These are phyloP conservation scores for Microdochium bolleyi DNA, from an alignment of 2,329 filamentous ascomycete species.

Conservation along the genomic window DNA sequence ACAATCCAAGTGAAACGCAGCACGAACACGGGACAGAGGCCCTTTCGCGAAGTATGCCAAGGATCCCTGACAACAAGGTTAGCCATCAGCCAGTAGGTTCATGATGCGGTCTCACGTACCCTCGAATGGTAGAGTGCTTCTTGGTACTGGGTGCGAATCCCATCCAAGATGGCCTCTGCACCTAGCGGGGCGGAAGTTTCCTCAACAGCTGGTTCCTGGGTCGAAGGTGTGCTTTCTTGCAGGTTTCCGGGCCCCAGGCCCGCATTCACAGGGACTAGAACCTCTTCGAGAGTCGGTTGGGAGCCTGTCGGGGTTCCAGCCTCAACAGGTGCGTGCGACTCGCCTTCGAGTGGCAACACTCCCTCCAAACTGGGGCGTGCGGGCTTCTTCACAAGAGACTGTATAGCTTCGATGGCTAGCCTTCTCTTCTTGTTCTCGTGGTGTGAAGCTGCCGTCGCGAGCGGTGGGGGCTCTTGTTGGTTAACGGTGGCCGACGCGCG, in stretches of 20 bases:
- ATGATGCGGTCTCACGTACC: constrained; percentile 29
- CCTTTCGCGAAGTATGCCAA: constrained; percentile 81
- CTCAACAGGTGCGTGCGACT: not conserved
- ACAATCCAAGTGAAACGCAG: constrained; percentile 57
- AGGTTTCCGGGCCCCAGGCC: not conserved
- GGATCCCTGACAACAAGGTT: constrained; percentile 51
- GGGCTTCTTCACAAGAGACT: constrained; percentile 50
- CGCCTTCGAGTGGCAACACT: not conserved
- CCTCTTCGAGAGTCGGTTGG: not conserved
- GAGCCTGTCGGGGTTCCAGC: not conserved
- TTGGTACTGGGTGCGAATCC: constrained; percentile 49
- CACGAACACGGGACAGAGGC: constrained; percentile 66
- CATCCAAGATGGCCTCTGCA: constrained; percentile 47
- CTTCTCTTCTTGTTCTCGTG: constrained; percentile 46
- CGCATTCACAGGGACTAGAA: not conserved
- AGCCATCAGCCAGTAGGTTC: not conserved
- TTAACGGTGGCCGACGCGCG: constrained; percentile 3
- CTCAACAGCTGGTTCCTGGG: constrained; percentile 1
- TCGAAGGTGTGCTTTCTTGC: not conserved
- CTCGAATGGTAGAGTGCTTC: constrained; percentile 56
- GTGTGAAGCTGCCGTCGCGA: constrained; percentile 37
- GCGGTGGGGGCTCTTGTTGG: constrained; percentile 3
- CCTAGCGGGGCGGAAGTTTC: constrained; percentile 26
- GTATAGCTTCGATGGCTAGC: constrained; percentile 55
- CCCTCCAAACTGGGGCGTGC: constrained; percentile 27